Base-by-base conservation (phyloP, 2,329 filamentous ascomycete genomes). In the Leptographium flavum region DNA sequence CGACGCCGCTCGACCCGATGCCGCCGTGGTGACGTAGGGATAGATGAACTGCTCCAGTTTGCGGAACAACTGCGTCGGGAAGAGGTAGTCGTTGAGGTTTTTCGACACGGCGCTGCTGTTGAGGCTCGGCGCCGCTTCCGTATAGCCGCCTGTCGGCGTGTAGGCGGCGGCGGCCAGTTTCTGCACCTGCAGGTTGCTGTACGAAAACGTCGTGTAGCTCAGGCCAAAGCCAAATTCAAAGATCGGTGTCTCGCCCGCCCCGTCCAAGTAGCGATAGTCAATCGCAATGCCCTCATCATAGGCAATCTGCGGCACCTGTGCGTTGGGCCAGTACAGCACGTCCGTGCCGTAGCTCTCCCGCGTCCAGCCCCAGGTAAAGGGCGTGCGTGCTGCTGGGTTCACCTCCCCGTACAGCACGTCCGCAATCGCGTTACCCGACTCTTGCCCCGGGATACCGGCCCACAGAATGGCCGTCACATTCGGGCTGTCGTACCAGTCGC, bases 401-500 rank as follows among this genome's bases (percentile, higher is more conserved):
- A 81, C 74, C 48, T 73, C 75, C 37, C 87, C 87, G 60, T 88
- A 94, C 14, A 94, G 75, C 19, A 94, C 72, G 54, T 93, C 85
- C 13, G 75, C 74, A 45, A 94, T 76, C 4, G 82, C 72, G 56
- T 87, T 83, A 39, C 87, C 87, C 21, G 80, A 83, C 59, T 94
- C 83, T 58, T 94, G 81, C 10, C 87, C 87, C 0, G 86, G 86
- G 19, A 87, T 64, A 55, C 84, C 83, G 31, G 84, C 85, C 74
- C 82, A 92, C 2, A 93, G 59, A 43, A 94, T 87, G 35, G 85
- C 87, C 1, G 84, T 87, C 41, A 94, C 71, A 61, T 94, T 94
- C 31, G 77, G 74, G 61, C 78, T 79, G 43, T 83, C 65, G 55
- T 83, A 79, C 71, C 79, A 90, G 10, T 85, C 75, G 13, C 79